Evolutionary conservation across 495 filamentous ascomycete genomes (phyloP), one percentile per base, ranked within the genome.

Genomic region (Hypoxylon fragiforme): DNA sequence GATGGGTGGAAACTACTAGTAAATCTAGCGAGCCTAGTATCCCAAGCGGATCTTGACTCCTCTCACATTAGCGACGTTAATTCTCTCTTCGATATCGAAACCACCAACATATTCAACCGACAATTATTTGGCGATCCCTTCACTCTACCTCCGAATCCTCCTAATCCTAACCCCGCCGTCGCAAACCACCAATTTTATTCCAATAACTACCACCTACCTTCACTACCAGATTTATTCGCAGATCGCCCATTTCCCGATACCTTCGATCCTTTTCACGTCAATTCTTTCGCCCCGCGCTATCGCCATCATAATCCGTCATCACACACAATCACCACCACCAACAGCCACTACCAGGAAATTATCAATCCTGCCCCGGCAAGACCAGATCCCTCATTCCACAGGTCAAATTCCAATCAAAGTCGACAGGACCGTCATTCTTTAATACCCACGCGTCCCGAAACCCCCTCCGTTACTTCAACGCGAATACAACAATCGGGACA

Each of bases 21-120:
- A n/a, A n/a, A 50, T 37, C 45, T 47, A 44, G 31, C 9, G 9
- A 28, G 9, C 24, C 34, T 50, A 61, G 46, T 42, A 18, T 48
- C 51, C 51, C 36, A 39, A 51, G 47, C 51, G 5, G 52, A 61
- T 14, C 15, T 30, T 9, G 21, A 51, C 43, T 44, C 46, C 42
- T 19, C 46, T 37, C 48, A 38, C 15, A 50, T 28, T 41, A 14
- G n/a, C 46, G 50, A 41, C 22, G n/a, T 19, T 45, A 24, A 53
- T 3, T 30, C 32, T 5, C 5, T 47, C 21, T 16, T 44, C 41
- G 16, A 52, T 16, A 35, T 49, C 18, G 5, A 30, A 16, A 1
- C 21, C 21, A 7, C 44, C 0, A 24, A 13, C 44, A 13, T 53
- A 24, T 44, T 36, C 26, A 28, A 20, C 15, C 47, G 48, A 36